Base-by-base conservation (phyloP, 2,329 filamentous ascomycete genomes). In the Beauveria rudraprayagi region DNA sequence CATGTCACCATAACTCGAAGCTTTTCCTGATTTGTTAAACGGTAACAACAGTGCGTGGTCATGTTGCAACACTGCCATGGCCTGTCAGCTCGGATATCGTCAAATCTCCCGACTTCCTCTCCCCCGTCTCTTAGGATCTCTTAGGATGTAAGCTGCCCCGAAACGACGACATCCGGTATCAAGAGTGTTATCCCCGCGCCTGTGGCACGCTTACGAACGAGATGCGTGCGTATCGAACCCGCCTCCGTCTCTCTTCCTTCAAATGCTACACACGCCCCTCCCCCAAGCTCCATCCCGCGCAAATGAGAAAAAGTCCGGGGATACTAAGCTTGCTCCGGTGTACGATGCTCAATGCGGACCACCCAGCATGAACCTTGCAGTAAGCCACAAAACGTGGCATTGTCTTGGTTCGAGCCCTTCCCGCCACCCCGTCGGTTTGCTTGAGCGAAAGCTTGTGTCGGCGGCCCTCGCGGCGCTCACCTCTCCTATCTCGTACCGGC, bases 21-120 rank as follows among this genome's bases (percentile, higher is more conserved):
- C 56, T 22, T 59, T 58, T 51, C 56, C 56, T 43, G 30, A 59
- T 59, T 28, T 3, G 30, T 11, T 50, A 57, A 57, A 52, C 46
- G 56, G 47, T n/a, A 26, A 19, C 22, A 14, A 51, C 30, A 28
- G n/a, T 34, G 16, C 44, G 40, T 43, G 40, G 24, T 24, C 24
- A 7, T 34, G n/a, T 6, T 34, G 40, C 24, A 26, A 55, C 41
- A 17, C 24, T 44, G 40, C 44, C 30, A 10, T 48, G 44, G 40
- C 10, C 30, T 34, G 30, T 14, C 55, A 40, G 9, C 22, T 50
- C 55, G 55, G 43, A 50, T 57, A 30, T 56, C 54, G 54, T 47
- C 43, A 46, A 47, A 16, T n/a, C 26, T 44, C 54, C 26, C 54
- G 9, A 2, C 43, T 24, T n/a, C 9, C 24, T 26, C 44, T 24